Conservation (phyloP, 2,329 filamentous ascomycete species). For the Colletotrichum siamense region DNA sequence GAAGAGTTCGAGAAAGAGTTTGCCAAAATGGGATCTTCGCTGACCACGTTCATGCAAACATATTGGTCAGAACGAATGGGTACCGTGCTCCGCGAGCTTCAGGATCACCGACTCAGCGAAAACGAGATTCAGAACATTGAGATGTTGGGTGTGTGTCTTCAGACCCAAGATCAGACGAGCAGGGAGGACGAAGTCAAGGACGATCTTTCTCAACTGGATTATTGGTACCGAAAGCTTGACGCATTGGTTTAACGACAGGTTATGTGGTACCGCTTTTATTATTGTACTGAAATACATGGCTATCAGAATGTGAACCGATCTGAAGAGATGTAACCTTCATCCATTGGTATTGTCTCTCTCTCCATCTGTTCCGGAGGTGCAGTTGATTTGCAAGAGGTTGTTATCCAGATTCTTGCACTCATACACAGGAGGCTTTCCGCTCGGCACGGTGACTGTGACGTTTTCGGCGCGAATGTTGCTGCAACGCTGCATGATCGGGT, state of each 20-base stretch:
- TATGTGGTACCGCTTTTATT: no score
- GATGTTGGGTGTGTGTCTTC: background rate
- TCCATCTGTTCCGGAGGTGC: background rate
- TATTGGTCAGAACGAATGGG: background rate
- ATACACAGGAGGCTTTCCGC: slow-evolving; percentile 45
- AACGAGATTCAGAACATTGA: background rate
- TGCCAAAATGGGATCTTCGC: fast-evolving
- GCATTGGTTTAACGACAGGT: no score
- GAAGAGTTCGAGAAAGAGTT: background rate
- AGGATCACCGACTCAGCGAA: no score
- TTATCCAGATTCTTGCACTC: slow-evolving; percentile 46
- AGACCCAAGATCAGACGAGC: no score
- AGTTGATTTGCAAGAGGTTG: slow-evolving; percentile 3
- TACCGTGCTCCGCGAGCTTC: background rate
- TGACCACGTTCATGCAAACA: background rate
- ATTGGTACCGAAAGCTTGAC: background rate
- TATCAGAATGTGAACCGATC: no score
- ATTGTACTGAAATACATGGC: no score
- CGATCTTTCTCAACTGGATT: background rate
- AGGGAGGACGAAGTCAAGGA: background rate
- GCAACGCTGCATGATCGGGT: slow-evolving; percentile 28
- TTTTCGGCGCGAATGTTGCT: slow-evolving; percentile 52
- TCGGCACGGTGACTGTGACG: slow-evolving; percentile 53
- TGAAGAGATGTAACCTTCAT: no score
- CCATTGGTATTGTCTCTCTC: background rate